phyloP scores from a whole-genome alignment of 345 rosid genomes.

The Capsella bursapastoris region DNA sequence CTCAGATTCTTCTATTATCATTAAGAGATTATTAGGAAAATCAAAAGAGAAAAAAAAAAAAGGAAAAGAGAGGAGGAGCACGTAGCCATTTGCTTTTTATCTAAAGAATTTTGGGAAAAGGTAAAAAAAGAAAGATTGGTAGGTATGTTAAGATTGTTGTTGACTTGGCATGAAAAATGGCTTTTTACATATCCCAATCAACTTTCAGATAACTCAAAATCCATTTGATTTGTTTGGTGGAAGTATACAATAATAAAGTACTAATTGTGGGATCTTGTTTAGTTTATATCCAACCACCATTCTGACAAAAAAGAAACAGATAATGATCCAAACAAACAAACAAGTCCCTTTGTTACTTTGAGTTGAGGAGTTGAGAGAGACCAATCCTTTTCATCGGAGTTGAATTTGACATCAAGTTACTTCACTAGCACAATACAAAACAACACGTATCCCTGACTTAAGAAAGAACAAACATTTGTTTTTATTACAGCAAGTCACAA shows the following conservation, averaged over 20 bases:
- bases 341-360: too few species aligned
- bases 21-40: background rate
- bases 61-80: slow-evolving; percentile 1
- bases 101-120: background rate
- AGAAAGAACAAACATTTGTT: too few species aligned
- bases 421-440: background rate
- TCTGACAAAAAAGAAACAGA: background rate
- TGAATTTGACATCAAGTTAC: slow-evolving; percentile 17
- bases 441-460: background rate
- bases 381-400: slow-evolving; percentile 10
- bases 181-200: background rate
- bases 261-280: too few species aligned
- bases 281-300: slow-evolving; percentile 1
- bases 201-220: background rate
- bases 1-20: background rate
- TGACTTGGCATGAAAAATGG: slow-evolving; percentile 21
- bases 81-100: background rate
- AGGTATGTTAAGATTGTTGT: background rate
- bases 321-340: background rate
- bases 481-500: background rate
- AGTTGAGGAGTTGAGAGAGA: background rate
- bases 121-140: background rate
- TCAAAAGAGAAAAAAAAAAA: background rate
- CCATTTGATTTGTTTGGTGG: background rate
- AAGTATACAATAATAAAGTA: background rate